A percentile compares a stretch with the other conserved stretches of the same genome.
Evolutionary conservation across 179 eudicot species (phyloP).

Genomic region (Spergularia azorica): DNA sequence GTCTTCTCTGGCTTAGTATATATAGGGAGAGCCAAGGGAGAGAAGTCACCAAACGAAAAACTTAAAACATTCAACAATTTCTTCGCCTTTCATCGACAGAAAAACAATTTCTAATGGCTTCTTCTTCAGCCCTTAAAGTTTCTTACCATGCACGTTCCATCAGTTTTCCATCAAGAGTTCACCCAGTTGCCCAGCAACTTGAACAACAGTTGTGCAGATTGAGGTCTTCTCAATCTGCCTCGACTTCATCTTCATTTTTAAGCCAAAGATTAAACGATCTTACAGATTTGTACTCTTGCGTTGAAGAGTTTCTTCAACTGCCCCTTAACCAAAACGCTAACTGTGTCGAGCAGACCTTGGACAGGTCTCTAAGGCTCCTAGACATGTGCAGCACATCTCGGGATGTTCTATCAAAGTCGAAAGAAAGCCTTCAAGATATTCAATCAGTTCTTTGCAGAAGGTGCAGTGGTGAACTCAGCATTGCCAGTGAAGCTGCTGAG

Average conservation of each 20-base stretch:
- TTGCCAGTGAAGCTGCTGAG: conserved; percentile 11
- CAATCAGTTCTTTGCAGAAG: conserved; percentile 27
- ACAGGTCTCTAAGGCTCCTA: conserved; percentile 33
- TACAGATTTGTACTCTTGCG: conserved; percentile 11
- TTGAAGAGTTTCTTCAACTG: conserved; percentile 23
- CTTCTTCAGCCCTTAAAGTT: conserved; percentile 6
- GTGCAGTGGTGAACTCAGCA: conserved; percentile 25
- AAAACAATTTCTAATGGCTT: conserved; percentile 16
- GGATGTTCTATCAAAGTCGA: conserved; percentile 29
- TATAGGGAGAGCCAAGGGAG: background rate
- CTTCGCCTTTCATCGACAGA: background rate
- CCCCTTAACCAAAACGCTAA: conserved; percentile 18
- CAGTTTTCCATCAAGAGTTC: conserved; percentile 15
- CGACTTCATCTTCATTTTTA: background rate
- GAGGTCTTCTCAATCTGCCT: conserved; percentile 11
- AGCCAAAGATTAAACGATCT: background rate
- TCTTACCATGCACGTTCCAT: conserved; percentile 19
- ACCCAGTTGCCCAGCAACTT: conserved; percentile 16
- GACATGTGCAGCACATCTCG: conserved; percentile 35
- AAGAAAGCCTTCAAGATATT: conserved; percentile 23
- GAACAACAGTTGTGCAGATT: background rate
- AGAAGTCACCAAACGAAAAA: background rate
- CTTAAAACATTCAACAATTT: background rate
- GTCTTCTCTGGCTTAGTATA: background rate
- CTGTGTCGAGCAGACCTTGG: conserved; percentile 27